These are phyloP conservation scores for Flaveria sonorensis DNA, from an alignment of 129 eudicot species.

Conservation along the genomic window DNA sequence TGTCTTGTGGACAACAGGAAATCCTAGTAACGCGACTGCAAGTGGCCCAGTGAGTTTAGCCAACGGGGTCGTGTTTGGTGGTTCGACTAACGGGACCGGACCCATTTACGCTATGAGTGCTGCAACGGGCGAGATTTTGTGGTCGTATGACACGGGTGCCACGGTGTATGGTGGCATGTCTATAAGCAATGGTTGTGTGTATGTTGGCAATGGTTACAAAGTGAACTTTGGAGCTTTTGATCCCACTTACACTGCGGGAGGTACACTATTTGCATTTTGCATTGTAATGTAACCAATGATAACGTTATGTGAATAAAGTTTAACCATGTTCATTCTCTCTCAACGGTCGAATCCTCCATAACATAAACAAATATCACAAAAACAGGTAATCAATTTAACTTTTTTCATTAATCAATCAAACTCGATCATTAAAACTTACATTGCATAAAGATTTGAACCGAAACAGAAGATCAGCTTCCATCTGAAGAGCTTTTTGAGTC, in stretches of 20 bases:
- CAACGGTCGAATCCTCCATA: too few relatives aligned
- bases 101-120: constrained; percentile 76
- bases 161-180: constrained; percentile 75
- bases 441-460: too few relatives aligned
- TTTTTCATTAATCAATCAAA: too few relatives aligned
- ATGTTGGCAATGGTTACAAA: constrained; percentile 63
- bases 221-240: constrained; percentile 32
- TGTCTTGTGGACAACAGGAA: constrained; percentile 68
- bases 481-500: too few relatives aligned
- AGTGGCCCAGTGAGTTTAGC: constrained; percentile 65
- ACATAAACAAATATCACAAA: too few relatives aligned
- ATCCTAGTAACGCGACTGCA: constrained; percentile 62
- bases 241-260: constrained; percentile 52
- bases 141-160: constrained; percentile 65
- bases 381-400: too few relatives aligned
- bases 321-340: too few relatives aligned
- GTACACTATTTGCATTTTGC: constrained; percentile 58
- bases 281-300: not conserved
- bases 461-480: too few relatives aligned
- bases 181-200: constrained; percentile 60
- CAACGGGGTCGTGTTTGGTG: constrained; percentile 68
- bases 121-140: constrained; percentile 54
- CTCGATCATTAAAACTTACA: too few relatives aligned
- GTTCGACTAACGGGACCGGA: constrained; percentile 60
- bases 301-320: not conserved